phyloP scores from a whole-genome alignment of 1,284 basidiomycete genomes.

The Mixia osmundae region DNA sequence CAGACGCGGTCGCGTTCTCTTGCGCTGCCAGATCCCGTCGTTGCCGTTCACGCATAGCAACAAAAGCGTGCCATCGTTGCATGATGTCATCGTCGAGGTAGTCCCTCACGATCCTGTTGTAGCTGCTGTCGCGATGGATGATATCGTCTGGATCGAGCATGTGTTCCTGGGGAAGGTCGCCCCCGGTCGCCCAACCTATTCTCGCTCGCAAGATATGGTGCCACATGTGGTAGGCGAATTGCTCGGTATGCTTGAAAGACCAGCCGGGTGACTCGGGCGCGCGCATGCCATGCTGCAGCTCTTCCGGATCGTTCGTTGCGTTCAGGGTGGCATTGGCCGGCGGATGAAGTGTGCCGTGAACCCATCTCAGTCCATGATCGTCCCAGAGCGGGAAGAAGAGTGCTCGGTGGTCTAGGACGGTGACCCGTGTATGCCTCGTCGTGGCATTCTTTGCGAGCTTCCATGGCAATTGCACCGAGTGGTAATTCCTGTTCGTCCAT shows the following conservation, averaged over 20 bases:
- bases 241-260: constrained; percentile 4
- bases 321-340: not conserved
- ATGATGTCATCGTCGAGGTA: too few relatives aligned
- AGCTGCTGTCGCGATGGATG: constrained; percentile 6
- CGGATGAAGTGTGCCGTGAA: constrained; percentile 1
- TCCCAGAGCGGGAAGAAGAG: constrained; percentile 13
- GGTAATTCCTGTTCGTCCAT: constrained; percentile 1
- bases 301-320: not conserved
- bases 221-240: constrained; percentile 9
- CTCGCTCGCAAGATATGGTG: constrained; percentile 2
- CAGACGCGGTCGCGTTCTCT: too few relatives aligned
- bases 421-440: constrained; percentile 24
- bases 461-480: constrained; percentile 3
- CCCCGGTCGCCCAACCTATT: constrained; percentile 3
- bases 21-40: too few relatives aligned
- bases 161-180: too few relatives aligned
- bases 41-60: too few relatives aligned
- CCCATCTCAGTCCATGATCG: constrained; percentile 3
- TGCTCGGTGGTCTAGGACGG: constrained; percentile 25
- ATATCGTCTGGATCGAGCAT: constrained; percentile 6
- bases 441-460: constrained; percentile 18
- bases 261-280: constrained; percentile 1
- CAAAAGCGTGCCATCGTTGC: too few relatives aligned
- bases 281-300: not conserved
- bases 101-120: too few relatives aligned